phyloP scores from a whole-genome alignment of 441 rosid species.

The Gossypium lobatum region DNA sequence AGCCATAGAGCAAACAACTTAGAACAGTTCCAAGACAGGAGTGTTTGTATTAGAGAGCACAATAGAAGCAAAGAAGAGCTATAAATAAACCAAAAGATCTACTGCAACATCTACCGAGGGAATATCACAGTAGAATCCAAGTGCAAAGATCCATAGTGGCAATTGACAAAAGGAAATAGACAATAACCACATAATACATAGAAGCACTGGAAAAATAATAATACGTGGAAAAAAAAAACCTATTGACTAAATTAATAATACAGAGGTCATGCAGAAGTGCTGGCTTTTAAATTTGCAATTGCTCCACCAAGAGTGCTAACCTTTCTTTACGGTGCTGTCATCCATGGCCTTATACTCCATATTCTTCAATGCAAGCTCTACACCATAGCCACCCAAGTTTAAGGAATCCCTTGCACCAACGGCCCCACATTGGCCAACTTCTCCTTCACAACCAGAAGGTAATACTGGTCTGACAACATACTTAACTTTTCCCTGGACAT shows the following conservation, averaged over 20 bases:
- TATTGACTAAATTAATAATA: not conserved
- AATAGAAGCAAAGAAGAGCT: not conserved
- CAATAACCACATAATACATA: not conserved
- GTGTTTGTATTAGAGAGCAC: not conserved
- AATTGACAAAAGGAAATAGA: not conserved
- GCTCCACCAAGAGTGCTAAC: conserved; percentile 30
- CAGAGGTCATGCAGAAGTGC: not conserved
- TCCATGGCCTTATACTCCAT: conserved; percentile 99
- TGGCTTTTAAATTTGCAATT: conserved; percentile 6
- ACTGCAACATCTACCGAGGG: not conserved
- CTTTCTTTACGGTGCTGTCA: conserved; percentile 91
- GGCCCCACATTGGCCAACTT: conserved; percentile 71
- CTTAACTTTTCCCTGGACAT: conserved; percentile 69
- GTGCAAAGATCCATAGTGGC: not conserved
- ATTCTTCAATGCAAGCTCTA: conserved; percentile 98
- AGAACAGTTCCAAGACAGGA: conserved; percentile 8
- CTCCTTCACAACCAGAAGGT: conserved; percentile 81
- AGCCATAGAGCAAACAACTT: not conserved
- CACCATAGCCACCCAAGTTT: conserved; percentile 96
- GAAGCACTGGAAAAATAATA: not conserved
- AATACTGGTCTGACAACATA: conserved; percentile 93
- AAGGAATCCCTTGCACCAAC: conserved; percentile 71
- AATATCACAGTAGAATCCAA: not conserved
- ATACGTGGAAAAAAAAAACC: not conserved
- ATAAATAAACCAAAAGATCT: not conserved